phyloP scores from a whole-genome alignment of 176 grass and related monocot genomes.

The Musa itinerans region DNA sequence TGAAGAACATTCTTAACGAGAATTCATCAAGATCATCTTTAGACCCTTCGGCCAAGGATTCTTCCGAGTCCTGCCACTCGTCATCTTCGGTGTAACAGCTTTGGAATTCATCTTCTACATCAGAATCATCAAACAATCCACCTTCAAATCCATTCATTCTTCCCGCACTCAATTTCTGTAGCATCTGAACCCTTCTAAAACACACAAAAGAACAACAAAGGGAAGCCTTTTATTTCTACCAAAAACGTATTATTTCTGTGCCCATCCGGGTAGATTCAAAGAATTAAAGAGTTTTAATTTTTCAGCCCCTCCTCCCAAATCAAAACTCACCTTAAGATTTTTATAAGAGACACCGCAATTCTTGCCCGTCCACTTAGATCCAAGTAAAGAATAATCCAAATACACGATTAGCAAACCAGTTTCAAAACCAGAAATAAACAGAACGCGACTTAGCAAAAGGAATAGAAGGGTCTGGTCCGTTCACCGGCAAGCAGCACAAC shows the following conservation, averaged over 20 bases:
- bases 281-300: not conserved
- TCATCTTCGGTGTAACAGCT: constrained; percentile 82
- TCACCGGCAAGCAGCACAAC: no score
- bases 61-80: constrained; percentile 91
- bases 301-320: not conserved
- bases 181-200: not conserved
- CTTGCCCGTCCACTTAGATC: not conserved
- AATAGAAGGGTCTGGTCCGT: no score
- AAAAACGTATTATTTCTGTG: no score
- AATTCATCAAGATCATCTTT: constrained; percentile 68
- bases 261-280: not conserved
- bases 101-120: constrained; percentile 63
- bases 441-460: not conserved
- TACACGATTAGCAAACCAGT: not conserved
- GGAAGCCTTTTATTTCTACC: no score
- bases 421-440: not conserved
- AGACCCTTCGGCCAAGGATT: constrained; percentile 52
- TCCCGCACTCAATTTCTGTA: constrained; percentile 15
- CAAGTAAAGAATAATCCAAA: not conserved
- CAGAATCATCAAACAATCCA: constrained; percentile 25
- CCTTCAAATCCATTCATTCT: constrained; percentile 11
- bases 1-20: constrained; percentile 79
- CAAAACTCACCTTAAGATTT: not conserved
- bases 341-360: not conserved
- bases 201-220: not conserved